A percentile compares a stretch with the other conserved stretches of the same genome.
Conservation (phyloP, 2,329 filamentous ascomycete genomes). For the Diaporthe helianthi region DNA sequence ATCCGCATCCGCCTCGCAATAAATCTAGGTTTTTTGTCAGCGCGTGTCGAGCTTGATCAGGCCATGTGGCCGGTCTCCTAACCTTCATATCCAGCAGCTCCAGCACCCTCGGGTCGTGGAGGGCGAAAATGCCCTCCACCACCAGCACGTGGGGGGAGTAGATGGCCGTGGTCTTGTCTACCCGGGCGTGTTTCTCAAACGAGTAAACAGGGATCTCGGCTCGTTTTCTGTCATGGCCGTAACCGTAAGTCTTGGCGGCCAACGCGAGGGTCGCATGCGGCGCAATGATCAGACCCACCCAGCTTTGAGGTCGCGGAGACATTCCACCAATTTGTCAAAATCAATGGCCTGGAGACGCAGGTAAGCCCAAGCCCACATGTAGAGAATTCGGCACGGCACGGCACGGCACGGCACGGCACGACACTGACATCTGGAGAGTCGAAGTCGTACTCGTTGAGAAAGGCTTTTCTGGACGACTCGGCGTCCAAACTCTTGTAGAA, state of each 20-base stretch:
- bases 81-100: constrained; percentile 91
- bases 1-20: constrained; percentile 94
- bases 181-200: constrained; percentile 86
- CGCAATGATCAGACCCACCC: constrained; percentile 67
- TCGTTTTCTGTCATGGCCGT: constrained; percentile 67
- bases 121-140: constrained; percentile 92
- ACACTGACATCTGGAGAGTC: constrained; percentile 77
- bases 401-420: background rate
- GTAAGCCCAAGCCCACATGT: background rate
- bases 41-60: background rate
- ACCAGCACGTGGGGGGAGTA: constrained; percentile 97
- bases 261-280: background rate
- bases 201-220: constrained; percentile 95
- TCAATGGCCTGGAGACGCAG: constrained; percentile 72
- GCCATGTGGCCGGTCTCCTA: constrained; percentile 35
- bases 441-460: constrained; percentile 93
- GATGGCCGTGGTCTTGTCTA: constrained; percentile 81
- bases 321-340: constrained; percentile 86
- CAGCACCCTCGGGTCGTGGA: constrained; percentile 86
- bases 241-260: constrained; percentile 29
- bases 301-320: constrained; percentile 83
- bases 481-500: constrained; percentile 91
- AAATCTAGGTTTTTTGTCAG: constrained; percentile 65
- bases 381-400: background rate
- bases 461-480: constrained; percentile 81